A percentile compares a stretch with the other conserved stretches of the same genome.
These are phyloP conservation scores for Pelargonium fulgidum DNA, from an alignment of 441 rosid species.

Conservation along the genomic window DNA sequence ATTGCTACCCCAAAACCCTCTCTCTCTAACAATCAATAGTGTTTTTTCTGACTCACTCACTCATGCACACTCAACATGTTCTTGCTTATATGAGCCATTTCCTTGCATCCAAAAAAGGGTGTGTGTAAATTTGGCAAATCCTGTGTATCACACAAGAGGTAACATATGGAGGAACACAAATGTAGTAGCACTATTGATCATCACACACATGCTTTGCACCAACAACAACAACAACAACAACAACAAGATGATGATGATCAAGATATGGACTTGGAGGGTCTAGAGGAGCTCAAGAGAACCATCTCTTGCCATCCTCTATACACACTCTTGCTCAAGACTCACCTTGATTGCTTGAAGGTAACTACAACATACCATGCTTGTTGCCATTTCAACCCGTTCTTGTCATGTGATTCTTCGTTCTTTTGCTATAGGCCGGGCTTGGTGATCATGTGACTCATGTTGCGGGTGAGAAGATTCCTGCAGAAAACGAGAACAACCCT, in stretches of 20 bases:
- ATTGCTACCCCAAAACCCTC: too few species aligned
- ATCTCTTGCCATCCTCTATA: slow-evolving; percentile 48
- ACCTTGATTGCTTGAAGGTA: slow-evolving; percentile 47
- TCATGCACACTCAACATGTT: too few species aligned
- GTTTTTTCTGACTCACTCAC: slow-evolving; percentile 21
- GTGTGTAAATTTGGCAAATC: neutral
- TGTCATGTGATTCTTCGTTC: too few species aligned
- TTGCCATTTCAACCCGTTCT: too few species aligned
- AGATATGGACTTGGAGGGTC: neutral
- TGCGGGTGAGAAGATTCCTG: neutral
- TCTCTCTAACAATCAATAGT: neutral
- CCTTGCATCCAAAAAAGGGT: neutral
- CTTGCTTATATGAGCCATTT: neutral
- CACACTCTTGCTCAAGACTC: slow-evolving; percentile 34
- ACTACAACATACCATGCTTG: neutral
- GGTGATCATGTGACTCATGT: neutral
- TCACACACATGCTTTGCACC: slow-evolving; percentile 25
- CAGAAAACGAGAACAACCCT: neutral
- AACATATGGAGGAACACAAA: neutral
- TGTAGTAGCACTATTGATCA: neutral
- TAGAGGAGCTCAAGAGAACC: slow-evolving; percentile 32
- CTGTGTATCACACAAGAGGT: neutral
- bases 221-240: slow-evolving; percentile 8
- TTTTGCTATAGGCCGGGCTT: neutral
- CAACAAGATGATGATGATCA: slow-evolving; percentile 18